Evolutionary conservation across 768 basidiomycete genomes (phyloP).

Genomic region (Podaxis sp.): DNA sequence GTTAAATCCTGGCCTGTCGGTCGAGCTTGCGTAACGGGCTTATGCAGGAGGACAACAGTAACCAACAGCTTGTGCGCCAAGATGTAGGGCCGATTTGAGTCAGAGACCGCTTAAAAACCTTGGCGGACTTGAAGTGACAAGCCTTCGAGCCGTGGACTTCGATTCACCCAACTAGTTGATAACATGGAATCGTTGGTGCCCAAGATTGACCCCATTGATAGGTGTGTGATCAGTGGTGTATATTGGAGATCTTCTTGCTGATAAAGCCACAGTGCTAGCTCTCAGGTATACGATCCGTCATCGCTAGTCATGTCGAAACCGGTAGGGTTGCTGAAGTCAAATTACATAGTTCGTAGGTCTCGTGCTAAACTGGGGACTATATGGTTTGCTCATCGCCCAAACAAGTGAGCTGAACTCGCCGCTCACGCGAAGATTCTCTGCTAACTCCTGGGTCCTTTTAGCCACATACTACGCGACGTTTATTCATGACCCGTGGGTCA

Average conservation of each 20-base stretch:
- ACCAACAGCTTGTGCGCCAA: background rate
- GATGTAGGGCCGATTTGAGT: background rate
- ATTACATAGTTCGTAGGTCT: conserved; percentile 4
- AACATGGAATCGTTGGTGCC: conserved; percentile 5
- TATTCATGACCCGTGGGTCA: background rate
- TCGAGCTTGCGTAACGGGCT: no score
- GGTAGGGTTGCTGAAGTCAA: background rate
- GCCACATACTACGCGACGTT: background rate
- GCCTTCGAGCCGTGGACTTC: background rate
- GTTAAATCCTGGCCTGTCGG: no score
- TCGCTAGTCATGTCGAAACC: background rate
- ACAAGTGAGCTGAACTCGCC: background rate
- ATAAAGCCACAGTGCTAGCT: background rate
- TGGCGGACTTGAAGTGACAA: background rate
- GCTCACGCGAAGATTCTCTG: background rate
- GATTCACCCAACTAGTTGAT: background rate
- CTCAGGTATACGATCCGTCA: background rate
- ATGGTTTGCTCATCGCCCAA: conserved; percentile 5
- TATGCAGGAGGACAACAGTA: no score
- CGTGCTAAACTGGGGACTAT: conserved; percentile 1
- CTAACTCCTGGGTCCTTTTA: background rate
- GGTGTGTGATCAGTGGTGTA: background rate
- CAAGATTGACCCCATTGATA: background rate
- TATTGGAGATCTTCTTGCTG: background rate
- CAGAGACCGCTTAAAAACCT: background rate